A percentile compares a stretch with the other conserved stretches of the same genome.
Conservation (phyloP, 768 basidiomycete genomes). For the Mycena rebaudengoi region DNA sequence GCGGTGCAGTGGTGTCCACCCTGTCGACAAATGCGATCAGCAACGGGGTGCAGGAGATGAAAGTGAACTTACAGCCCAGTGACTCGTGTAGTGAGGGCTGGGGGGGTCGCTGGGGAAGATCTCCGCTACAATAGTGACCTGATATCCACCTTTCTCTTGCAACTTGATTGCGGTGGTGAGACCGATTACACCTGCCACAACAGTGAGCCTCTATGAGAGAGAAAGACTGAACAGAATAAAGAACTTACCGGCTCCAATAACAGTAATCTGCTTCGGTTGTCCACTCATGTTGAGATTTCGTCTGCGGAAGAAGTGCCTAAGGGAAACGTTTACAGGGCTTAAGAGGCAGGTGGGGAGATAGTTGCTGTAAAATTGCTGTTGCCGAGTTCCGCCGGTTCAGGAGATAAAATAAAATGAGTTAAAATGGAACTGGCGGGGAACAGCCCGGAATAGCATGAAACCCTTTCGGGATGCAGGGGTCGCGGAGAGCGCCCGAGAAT, state of each 20-base stretch:
- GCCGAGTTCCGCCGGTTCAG: too few relatives aligned
- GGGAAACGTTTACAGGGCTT: too few relatives aligned
- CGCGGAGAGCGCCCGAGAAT: too few relatives aligned
- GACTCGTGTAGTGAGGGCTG: constrained; percentile 58
- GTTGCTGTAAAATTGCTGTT: too few relatives aligned
- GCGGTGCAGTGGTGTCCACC: constrained; percentile 64
- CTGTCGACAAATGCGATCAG: constrained; percentile 35
- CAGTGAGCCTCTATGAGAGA: neutral
- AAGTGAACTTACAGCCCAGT: constrained; percentile 57
- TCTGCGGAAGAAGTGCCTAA: too few relatives aligned
- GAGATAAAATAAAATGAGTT: too few relatives aligned
- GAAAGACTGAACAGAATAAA: neutral
- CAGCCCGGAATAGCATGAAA: too few relatives aligned
- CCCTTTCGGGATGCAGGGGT: too few relatives aligned
- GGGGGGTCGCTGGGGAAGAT: constrained; percentile 59
- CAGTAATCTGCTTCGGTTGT: neutral
- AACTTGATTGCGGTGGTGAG: constrained; percentile 61
- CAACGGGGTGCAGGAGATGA: neutral
- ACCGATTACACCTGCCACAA: constrained; percentile 59
- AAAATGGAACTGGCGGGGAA: too few relatives aligned
- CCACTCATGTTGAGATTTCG: constrained; percentile 1
- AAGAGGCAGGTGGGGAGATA: too few relatives aligned
- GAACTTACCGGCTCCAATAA: constrained; percentile 4
- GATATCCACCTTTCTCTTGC: constrained; percentile 53
- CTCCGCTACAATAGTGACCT: constrained; percentile 60